Percentiles rank a stretch among this genome's conserved stretches.
Conservation (phyloP, 1,284 basidiomycete species). For the Ustilago loliicola region DNA sequence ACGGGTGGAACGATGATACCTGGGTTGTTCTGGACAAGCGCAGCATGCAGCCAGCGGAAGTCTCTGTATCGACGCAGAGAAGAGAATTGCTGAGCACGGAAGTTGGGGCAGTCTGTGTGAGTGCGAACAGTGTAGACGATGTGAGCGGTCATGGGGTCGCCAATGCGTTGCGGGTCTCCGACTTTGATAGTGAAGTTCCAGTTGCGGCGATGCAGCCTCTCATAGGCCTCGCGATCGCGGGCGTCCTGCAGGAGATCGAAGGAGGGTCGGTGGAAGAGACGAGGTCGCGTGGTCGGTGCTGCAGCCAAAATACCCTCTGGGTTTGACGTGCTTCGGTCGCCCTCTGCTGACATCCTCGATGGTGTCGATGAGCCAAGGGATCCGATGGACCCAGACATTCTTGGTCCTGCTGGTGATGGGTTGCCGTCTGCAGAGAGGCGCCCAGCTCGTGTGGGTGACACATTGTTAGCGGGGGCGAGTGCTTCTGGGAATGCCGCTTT, state of each 20-base stretch:
- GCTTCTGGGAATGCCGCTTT: conserved; percentile 10
- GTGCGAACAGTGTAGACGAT: conserved; percentile 73
- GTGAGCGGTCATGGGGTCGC: conserved; percentile 67
- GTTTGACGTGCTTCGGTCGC: neutral
- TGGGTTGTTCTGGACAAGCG: conserved; percentile 89
- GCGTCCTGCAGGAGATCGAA: conserved; percentile 43
- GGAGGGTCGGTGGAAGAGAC: conserved; percentile 47
- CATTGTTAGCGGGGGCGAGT: neutral
- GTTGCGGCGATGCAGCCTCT: conserved; percentile 17
- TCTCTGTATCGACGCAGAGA: conserved; percentile 95
- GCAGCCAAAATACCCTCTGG: neutral
- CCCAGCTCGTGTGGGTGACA: conserved; percentile 17
- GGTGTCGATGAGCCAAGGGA: conserved; percentile 29
- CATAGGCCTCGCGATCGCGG: conserved; percentile 31
- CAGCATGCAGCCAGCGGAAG: conserved; percentile 96
- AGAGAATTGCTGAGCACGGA: conserved; percentile 70
- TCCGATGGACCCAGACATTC: conserved; percentile 18
- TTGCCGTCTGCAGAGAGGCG: conserved; percentile 11
- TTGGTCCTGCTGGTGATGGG: neutral
- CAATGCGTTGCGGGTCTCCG: conserved; percentile 67
- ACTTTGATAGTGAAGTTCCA: conserved; percentile 63
- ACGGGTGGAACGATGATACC: conserved; percentile 96
- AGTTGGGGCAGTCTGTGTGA: conserved; percentile 54
- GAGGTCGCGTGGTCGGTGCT: conserved; percentile 12
- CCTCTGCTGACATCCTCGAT: conserved; percentile 26